Evolutionary conservation across 2,329 filamentous ascomycete genomes (phyloP).

Genomic region (Venturia carpophila): DNA sequence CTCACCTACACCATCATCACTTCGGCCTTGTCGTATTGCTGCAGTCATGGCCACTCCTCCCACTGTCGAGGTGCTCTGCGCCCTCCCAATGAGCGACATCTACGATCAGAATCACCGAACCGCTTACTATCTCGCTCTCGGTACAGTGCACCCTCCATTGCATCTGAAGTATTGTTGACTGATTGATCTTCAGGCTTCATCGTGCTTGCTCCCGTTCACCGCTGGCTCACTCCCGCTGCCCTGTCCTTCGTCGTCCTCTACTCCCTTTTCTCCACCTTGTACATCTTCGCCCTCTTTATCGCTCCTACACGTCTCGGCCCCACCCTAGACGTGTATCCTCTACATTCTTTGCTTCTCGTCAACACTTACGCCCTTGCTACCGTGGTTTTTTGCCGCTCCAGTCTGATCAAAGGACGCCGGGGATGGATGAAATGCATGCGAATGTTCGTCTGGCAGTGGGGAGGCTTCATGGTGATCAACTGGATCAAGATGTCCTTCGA

Average conservation of each 20-base stretch:
- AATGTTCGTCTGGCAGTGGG: conserved; percentile 15
- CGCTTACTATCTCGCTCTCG: conserved; percentile 9
- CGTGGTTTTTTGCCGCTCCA: conserved; percentile 11
- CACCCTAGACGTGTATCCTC: conserved; percentile 12
- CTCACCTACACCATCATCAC: neutral
- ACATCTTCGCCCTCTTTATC: conserved; percentile 13
- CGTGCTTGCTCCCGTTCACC: conserved; percentile 11
- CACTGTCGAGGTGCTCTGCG: conserved; percentile 15
- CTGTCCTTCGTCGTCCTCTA: conserved; percentile 14
- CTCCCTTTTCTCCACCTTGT: conserved; percentile 16
- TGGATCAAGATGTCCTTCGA: conserved; percentile 14
- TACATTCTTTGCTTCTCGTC: conserved; percentile 10
- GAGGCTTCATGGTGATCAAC: conserved; percentile 13
- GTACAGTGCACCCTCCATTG: neutral
- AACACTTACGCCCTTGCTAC: conserved; percentile 15
- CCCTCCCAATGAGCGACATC: conserved; percentile 9
- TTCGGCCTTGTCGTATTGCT: neutral
- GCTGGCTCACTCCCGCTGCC: conserved; percentile 15
- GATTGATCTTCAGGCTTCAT: neutral
- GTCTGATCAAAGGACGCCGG: conserved; percentile 1
- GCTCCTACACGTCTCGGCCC: conserved; percentile 16
- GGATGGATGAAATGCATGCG: conserved; percentile 11
- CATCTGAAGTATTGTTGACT: neutral
- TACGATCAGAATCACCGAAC: conserved; percentile 15
- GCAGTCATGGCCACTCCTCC: conserved; percentile 3